Conservation (phyloP, 441 rosid genomes). For the Gossypium trilobum region DNA sequence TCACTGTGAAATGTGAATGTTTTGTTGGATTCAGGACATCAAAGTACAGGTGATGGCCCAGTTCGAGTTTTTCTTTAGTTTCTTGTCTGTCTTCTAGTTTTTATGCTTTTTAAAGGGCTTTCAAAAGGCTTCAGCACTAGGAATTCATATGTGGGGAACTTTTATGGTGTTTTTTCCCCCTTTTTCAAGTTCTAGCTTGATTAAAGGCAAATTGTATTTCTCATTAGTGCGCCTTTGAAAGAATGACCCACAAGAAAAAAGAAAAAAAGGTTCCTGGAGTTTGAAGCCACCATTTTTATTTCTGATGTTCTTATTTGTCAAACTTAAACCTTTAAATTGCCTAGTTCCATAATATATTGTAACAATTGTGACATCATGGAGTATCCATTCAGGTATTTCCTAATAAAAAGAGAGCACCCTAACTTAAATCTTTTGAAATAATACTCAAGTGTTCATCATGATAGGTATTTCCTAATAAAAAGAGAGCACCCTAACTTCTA, state of each 20-base stretch:
- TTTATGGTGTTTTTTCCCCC: not conserved
- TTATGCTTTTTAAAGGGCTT: conserved; percentile 8
- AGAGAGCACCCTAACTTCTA: too few species aligned
- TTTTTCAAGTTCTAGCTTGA: conserved; percentile 6
- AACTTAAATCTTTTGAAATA: not conserved
- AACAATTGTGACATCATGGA: not conserved
- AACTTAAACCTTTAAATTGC: not conserved
- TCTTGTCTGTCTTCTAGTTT: not conserved
- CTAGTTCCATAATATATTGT: not conserved
- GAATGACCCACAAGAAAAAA: not conserved
- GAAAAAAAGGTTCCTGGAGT: not conserved
- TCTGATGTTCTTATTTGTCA: not conserved
- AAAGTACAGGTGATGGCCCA: conserved; percentile 17
- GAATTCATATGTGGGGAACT: conserved; percentile 3
- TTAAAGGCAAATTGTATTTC: not conserved
- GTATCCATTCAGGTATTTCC: not conserved
- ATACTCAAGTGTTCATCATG: too few species aligned
- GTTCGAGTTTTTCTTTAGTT: conserved; percentile 10
- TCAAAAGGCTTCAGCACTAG: not conserved
- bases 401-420: not conserved
- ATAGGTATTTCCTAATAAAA: too few species aligned
- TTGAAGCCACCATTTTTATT: not conserved
- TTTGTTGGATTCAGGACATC: conserved; percentile 12
- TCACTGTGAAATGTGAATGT: not conserved
- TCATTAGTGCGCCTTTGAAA: not conserved